Conservation (phyloP, 2,329 filamentous ascomycete species). For the Aspergillus viridinutans region DNA sequence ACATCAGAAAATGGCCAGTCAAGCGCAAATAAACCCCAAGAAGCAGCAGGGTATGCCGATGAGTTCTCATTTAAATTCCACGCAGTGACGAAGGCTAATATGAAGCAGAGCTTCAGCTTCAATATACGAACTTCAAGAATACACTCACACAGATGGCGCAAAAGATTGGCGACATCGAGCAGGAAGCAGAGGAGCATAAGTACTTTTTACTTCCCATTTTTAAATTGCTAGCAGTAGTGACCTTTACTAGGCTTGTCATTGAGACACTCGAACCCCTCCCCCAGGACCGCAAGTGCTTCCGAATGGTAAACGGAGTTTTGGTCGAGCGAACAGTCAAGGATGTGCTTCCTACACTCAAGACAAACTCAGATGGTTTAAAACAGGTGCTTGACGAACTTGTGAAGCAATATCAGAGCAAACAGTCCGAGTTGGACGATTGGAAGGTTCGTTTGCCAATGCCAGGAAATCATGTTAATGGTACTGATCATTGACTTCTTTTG, state of each 20-base stretch:
- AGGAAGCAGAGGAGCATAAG: slow-evolving; percentile 98
- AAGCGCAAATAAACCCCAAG: slow-evolving; percentile 38
- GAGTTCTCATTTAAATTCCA: background rate
- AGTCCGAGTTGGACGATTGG: slow-evolving; percentile 95
- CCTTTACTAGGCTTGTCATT: slow-evolving; percentile 69
- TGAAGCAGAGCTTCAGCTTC: slow-evolving; percentile 45
- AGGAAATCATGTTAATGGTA: too few species aligned
- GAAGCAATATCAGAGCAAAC: slow-evolving; percentile 93
- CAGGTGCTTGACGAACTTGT: slow-evolving; percentile 92
- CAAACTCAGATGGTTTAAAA: slow-evolving; percentile 88
- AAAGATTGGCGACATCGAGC: slow-evolving; percentile 96
- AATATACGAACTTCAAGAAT: slow-evolving; percentile 57
- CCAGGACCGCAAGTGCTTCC: slow-evolving; percentile 90
- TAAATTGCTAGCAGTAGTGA: slow-evolving; percentile 13
- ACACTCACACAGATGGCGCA: slow-evolving; percentile 85
- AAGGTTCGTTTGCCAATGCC: slow-evolving; percentile 62
- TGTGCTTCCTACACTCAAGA: slow-evolving; percentile 84
- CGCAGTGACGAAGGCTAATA: slow-evolving; percentile 6
- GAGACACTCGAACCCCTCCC: slow-evolving; percentile 83
- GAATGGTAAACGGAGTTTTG: slow-evolving; percentile 95
- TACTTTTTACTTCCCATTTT: slow-evolving; percentile 43
- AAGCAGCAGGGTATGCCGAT: slow-evolving; percentile 44
- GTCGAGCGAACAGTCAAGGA: slow-evolving; percentile 92
- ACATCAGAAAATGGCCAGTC: slow-evolving; percentile 34
- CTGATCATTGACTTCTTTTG: background rate